A percentile compares a stretch with the other conserved stretches of the same genome.
phyloP scores from a whole-genome alignment of 2,329 filamentous ascomycete species.

The Fonsecaea nubica region DNA sequence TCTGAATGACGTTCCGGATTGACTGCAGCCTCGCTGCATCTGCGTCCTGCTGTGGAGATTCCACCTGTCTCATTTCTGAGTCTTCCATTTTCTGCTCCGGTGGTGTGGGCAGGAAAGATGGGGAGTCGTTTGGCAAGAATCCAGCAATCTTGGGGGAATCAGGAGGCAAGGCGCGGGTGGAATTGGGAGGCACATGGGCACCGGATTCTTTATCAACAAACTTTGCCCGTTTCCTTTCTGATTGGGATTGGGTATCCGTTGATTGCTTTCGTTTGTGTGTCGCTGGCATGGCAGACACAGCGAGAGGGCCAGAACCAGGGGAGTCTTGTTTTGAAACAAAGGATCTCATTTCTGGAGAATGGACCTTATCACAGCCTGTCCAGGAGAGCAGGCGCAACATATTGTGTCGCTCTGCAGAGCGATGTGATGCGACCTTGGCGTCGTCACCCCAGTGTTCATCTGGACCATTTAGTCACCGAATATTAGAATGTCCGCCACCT shows the following conservation, averaged over 20 bases:
- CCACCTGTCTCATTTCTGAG: conserved; percentile 42
- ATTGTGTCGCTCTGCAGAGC: conserved; percentile 33
- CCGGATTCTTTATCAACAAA: conserved; percentile 19
- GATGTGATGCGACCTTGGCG: conserved; percentile 17
- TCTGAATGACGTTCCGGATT: conserved; percentile 76
- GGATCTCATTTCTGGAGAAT: conserved; percentile 53
- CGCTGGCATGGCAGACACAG: conserved; percentile 33
- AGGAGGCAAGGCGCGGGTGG: not conserved
- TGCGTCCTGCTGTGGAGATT: conserved; percentile 6
- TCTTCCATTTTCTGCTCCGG: conserved; percentile 30
- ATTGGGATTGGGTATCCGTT: conserved; percentile 32
- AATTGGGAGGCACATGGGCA: conserved; percentile 5
- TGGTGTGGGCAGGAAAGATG: conserved; percentile 28
- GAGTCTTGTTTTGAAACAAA: conserved; percentile 47
- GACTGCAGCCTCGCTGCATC: conserved; percentile 40
- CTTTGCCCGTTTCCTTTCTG: conserved; percentile 33
- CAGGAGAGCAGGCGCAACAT: conserved; percentile 58
- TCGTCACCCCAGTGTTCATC: conserved; percentile 21
- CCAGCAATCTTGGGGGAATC: not conserved
- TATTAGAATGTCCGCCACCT: conserved; percentile 22
- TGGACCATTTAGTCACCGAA: conserved; percentile 33
- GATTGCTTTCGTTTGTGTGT: conserved; percentile 63
- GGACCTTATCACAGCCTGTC: conserved; percentile 56
- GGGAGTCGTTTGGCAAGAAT: conserved; percentile 32
- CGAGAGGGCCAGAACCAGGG: conserved; percentile 22